Percentiles rank a stretch among this genome's conserved stretches.
phyloP scores from a whole-genome alignment of 768 basidiomycete genomes.

The Porpolomopsis calyptriformis region DNA sequence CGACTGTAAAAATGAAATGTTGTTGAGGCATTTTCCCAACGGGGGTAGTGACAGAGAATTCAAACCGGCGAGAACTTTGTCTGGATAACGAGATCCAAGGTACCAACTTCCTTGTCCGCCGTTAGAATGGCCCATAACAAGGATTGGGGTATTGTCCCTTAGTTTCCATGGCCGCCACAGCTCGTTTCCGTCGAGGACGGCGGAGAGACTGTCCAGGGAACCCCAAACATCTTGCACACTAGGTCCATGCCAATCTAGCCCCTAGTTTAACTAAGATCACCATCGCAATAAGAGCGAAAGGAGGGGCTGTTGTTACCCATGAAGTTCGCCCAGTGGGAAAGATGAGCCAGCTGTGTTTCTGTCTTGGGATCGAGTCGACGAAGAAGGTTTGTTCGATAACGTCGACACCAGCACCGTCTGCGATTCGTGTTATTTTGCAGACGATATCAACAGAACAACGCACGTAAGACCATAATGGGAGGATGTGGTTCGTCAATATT shows the following conservation, averaged over 20 bases:
- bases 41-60: constrained; percentile 1
- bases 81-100: constrained; percentile 65
- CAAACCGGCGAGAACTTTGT: constrained; percentile 55
- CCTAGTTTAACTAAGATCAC: constrained; percentile 27
- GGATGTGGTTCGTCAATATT: constrained; percentile 25
- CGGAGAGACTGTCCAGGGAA: constrained; percentile 44
- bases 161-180: constrained; percentile 35
- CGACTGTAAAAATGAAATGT: constrained; percentile 28
- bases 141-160: constrained; percentile 29
- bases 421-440: constrained; percentile 2
- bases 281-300: background rate
- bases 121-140: constrained; percentile 88
- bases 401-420: constrained; percentile 85
- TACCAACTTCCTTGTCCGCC: constrained; percentile 90
- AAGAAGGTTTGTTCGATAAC: constrained; percentile 46
- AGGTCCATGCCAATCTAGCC: constrained; percentile 88
- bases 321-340: constrained; percentile 75
- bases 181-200: constrained; percentile 29
- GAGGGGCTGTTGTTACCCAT: constrained; percentile 42
- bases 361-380: constrained; percentile 49
- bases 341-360: constrained; percentile 60
- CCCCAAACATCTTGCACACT: constrained; percentile 63
- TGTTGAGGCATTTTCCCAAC: background rate
- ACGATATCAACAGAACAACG: constrained; percentile 15
- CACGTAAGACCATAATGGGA: constrained; percentile 58